Evolutionary conservation across 352 stramenopile species (phyloP), one percentile per base, ranked within the genome.

Genomic region (Elongisporangium prolatum): DNA sequence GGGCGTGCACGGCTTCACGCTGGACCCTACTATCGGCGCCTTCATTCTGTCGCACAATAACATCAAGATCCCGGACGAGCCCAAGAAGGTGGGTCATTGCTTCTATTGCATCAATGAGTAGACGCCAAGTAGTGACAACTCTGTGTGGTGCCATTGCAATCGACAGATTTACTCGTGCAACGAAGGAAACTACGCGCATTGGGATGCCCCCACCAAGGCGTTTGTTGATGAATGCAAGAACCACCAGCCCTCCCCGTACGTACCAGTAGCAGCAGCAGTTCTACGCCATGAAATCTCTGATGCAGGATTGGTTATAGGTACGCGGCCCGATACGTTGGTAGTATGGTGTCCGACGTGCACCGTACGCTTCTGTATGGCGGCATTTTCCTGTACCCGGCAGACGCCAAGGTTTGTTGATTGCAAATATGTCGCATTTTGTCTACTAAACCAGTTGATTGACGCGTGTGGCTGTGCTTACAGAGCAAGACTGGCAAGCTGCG

Each of bases 341-440:
- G 88, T 71, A 99, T 99, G 97, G 97, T 99, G 57, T 98, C 96
- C 34, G 97, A 99, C 63, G 97, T 99, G 57, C 97, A 99, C 83
- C 95, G 97, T 57, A 99, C 97, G 37, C 88, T 99, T 25, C 74
- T 99, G 54, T 99, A 99, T 72, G 97, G 97, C 64, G 97, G 97
- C 50, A 98, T 99, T 66, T 99, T 98, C 75, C 69, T 99, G 53
- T 99, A 99, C 82, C 97, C 97, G 28, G 89, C 93, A 10, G 97
- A 98, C 67, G 86, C 84, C 55, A 98, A 98, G 68, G 88, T 83
- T 54, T 65, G 74, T 54, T 65, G 74, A 1, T 66, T 86, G 25
- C 80, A 77, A 18, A 2, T 40, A 10, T 18, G 25, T 34, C 7
- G 13, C n/a, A 25, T 24, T 4, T 24, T 21, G 13, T 47, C 4